Evolutionary conservation across 768 basidiomycete species (phyloP), one percentile per base, ranked within the genome.

Genomic region (Dacryopinax primogenitus): DNA sequence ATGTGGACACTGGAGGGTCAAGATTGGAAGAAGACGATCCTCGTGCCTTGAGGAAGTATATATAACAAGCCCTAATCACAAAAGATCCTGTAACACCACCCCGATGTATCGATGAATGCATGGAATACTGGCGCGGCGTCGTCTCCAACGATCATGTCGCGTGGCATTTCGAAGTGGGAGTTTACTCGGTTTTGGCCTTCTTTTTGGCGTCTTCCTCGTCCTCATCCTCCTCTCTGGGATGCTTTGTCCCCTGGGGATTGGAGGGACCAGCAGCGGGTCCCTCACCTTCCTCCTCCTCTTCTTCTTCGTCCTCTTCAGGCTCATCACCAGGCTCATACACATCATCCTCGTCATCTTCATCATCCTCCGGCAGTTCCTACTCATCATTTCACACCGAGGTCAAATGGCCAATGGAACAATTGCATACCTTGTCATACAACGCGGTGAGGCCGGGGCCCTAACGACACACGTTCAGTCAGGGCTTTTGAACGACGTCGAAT

Each of bases 21-120:
- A 16, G 79, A 77, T 1, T 90, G 89, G 83, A 73, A 74, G 62
- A 86, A 86, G 72, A 77, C 80, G 68, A 77, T 78, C n/a, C 66
- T 89, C 3, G 87, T 86, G 21, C 87, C 88, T 3, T 91, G 65
- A 72, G 34, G 65, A 69, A 30, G 51, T 7, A 28, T 28, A 4
- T 3, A 30, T 2, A 58, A 58, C 9, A 18, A 58, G n/a, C n/a
- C n/a, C n/a, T 58, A 58, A 58, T 28, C 32, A 58, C 51, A 58
- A 58, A 6, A 9, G 45, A 47, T 23, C 7, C 9, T 58, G 51
- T 58, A 30, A 6, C 51, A 58, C 51, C 32, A 58, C 26, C 32
- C 21, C 26, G 18, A 58, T 32, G 30, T 9, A 15, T 21, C 30
- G 12, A 58, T 9, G 30, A 11, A 3, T 13, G 51, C 51, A 30